A percentile compares a stretch with the other conserved stretches of the same genome.
These are phyloP conservation scores for Tetraselmis striata DNA, from an alignment of 139 green algal species.

Conservation along the genomic window DNA sequence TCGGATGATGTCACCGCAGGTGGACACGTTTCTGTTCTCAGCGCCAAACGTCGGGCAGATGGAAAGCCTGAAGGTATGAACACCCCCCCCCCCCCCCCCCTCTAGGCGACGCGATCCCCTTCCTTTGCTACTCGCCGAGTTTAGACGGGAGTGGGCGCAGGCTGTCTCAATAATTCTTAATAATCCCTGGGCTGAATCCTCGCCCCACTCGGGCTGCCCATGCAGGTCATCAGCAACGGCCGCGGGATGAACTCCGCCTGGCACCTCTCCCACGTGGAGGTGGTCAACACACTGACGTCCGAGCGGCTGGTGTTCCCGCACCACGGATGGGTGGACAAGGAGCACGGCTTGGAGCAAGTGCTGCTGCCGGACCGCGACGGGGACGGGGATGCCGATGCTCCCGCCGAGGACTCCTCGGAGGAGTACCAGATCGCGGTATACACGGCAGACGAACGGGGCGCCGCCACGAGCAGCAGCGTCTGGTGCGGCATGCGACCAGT, in stretches of 20 bases:
- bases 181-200: background rate
- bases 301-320: conserved; percentile 10
- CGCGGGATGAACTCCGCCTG: conserved; percentile 28
- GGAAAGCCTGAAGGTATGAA: background rate
- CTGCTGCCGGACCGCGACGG: background rate
- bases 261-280: conserved; percentile 44
- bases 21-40: background rate
- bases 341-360: background rate
- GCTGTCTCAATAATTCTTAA: too few species aligned
- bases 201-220: background rate
- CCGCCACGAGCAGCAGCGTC: conserved; percentile 43
- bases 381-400: background rate
- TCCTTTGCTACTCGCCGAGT: background rate
- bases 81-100: too few species aligned
- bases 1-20: too few species aligned
- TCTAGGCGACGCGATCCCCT: background rate
- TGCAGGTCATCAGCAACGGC: background rate
- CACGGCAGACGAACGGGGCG: conserved; percentile 37
- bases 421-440: conserved; percentile 40
- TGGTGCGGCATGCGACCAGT: conserved; percentile 2
- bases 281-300: conserved; percentile 38
- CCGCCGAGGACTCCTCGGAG: background rate
- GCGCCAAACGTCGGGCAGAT: background rate
- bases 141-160: too few species aligned
- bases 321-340: background rate